phyloP scores from a whole-genome alignment of 1,284 basidiomycete species.

The Irpex lacteus region DNA sequence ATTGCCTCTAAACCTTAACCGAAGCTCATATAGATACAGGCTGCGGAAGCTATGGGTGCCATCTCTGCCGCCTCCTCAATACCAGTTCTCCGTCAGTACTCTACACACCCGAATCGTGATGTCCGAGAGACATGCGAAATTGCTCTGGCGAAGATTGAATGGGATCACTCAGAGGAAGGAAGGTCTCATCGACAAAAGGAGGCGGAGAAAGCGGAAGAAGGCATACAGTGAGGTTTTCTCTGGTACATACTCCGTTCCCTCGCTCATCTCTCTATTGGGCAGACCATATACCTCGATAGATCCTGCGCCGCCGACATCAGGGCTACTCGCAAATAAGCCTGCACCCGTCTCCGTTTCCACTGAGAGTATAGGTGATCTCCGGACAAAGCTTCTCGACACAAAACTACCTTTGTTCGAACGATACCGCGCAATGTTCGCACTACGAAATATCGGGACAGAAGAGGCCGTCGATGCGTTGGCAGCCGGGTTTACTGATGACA shows the following conservation, averaged over 20 bases:
- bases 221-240: constrained; percentile 26
- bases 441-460: constrained; percentile 85
- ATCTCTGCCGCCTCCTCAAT: constrained; percentile 74
- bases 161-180: constrained; percentile 82
- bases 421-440: constrained; percentile 97
- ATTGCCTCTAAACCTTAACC: background rate
- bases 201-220: constrained; percentile 30
- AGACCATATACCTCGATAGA: constrained; percentile 88
- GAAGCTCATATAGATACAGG: constrained; percentile 43
- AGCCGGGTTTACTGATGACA: constrained; percentile 83
- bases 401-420: constrained; percentile 84
- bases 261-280: constrained; percentile 3
- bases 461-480: constrained; percentile 89
- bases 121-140: constrained; percentile 99
- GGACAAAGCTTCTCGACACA: constrained; percentile 65
- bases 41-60: constrained; percentile 97
- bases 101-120: constrained; percentile 71
- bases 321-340: constrained; percentile 50
- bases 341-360: constrained; percentile 47
- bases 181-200: constrained; percentile 33
- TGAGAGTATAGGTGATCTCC: constrained; percentile 57
- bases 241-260: background rate
- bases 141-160: constrained; percentile 92
- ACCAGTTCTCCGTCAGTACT: constrained; percentile 72
- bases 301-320: constrained; percentile 84